These are phyloP conservation scores for Postia placenta DNA, from an alignment of 768 basidiomycete genomes.

Conservation along the genomic window DNA sequence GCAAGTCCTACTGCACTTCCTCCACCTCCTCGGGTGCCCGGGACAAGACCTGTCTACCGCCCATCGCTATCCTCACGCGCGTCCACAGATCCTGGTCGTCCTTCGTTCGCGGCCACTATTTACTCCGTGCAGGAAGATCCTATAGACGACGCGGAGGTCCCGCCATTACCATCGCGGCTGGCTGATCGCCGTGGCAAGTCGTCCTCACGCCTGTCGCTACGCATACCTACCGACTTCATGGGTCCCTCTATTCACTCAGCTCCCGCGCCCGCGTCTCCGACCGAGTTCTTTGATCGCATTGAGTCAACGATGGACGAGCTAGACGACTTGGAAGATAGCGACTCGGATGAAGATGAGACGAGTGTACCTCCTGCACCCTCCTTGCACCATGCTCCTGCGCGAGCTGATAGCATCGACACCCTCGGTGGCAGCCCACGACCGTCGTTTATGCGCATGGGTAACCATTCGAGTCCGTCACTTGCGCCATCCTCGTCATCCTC, in stretches of 20 bases:
- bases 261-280: constrained; percentile 58
- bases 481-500: constrained; percentile 21
- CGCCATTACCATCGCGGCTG: constrained; percentile 5
- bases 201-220: constrained; percentile 19
- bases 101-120: constrained; percentile 3
- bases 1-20: constrained; percentile 48
- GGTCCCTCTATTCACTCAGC: constrained; percentile 49
- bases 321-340: constrained; percentile 64
- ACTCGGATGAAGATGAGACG: constrained; percentile 28
- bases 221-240: constrained; percentile 38
- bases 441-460: constrained; percentile 57
- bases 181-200: constrained; percentile 18
- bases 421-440: constrained; percentile 22
- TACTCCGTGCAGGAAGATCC: background rate
- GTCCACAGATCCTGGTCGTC: constrained; percentile 7
- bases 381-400: background rate
- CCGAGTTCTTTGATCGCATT: constrained; percentile 71
- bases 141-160: background rate
- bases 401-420: constrained; percentile 5
- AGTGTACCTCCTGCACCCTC: constrained; percentile 12
- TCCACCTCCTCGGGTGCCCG: constrained; percentile 38
- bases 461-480: constrained; percentile 65
- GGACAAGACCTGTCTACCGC: constrained; percentile 17
- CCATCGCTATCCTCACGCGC: constrained; percentile 17
- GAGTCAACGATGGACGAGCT: constrained; percentile 68